Conservation (phyloP, 2,329 filamentous ascomycete species). For the Calonectria pseudoturangicola region DNA sequence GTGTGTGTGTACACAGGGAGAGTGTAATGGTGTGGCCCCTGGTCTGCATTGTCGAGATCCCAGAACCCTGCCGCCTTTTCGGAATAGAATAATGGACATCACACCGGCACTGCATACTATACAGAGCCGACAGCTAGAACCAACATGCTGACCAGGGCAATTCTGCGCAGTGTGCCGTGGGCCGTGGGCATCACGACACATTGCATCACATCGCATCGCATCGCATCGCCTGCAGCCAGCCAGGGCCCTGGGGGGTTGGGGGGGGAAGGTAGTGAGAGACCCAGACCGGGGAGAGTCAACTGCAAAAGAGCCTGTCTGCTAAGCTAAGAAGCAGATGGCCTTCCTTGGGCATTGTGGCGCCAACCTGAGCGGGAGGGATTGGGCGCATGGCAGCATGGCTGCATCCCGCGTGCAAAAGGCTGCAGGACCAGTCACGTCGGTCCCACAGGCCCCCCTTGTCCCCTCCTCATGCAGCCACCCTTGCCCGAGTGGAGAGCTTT, state of each 20-base stretch:
- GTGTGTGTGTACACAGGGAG: slow-evolving; percentile 37
- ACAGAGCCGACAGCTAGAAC: slow-evolving; percentile 27
- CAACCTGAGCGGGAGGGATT: slow-evolving; percentile 30
- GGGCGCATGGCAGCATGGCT: slow-evolving; percentile 32
- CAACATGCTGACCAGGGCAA: slow-evolving; percentile 28
- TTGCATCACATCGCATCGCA: slow-evolving; percentile 25
- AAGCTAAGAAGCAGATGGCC: slow-evolving; percentile 14
- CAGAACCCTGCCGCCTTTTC: slow-evolving; percentile 42
- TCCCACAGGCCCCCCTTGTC: slow-evolving; percentile 16
- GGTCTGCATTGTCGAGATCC: slow-evolving; percentile 38
- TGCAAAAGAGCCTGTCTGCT: slow-evolving; percentile 20
- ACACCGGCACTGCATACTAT: slow-evolving; percentile 32
- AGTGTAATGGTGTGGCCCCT: slow-evolving; percentile 39
- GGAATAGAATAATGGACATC: slow-evolving; percentile 38
- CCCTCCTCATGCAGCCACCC: slow-evolving; percentile 1
- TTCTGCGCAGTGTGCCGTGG: slow-evolving; percentile 27
- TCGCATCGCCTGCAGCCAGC: slow-evolving; percentile 18
- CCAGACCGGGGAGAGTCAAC: slow-evolving; percentile 23
- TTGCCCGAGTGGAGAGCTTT: slow-evolving; percentile 33
- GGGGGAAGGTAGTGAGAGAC: background rate
- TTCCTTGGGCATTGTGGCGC: slow-evolving; percentile 33
- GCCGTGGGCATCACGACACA: slow-evolving; percentile 32
- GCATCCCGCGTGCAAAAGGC: slow-evolving; percentile 36
- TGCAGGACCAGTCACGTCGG: slow-evolving; percentile 38
- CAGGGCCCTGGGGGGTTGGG: slow-evolving; percentile 21